Conservation (phyloP, 2,329 filamentous ascomycete genomes). For the Arthrocladium fulminans region DNA sequence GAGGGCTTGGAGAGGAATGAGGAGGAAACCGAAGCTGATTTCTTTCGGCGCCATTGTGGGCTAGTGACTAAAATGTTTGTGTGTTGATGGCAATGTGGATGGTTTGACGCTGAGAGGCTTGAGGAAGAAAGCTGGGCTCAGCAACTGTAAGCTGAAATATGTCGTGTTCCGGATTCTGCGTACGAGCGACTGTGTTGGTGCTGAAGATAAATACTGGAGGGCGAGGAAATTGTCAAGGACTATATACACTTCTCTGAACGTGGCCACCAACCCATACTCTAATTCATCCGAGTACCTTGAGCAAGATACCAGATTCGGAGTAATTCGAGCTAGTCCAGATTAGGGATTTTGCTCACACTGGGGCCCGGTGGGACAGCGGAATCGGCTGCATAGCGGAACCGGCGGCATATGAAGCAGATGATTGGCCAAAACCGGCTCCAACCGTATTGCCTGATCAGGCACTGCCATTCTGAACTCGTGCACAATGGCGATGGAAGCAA, state of each 20-base stretch:
- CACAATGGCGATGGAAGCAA: too few relatives aligned
- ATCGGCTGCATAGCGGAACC: background rate
- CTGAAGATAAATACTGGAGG: too few relatives aligned
- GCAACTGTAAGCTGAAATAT: too few relatives aligned
- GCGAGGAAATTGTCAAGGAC: too few relatives aligned
- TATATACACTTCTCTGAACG: too few relatives aligned
- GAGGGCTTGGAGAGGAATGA: constrained; percentile 9
- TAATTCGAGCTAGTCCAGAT: background rate
- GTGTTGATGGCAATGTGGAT: background rate
- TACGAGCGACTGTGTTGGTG: too few relatives aligned
- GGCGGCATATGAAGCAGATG: background rate
- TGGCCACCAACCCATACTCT: too few relatives aligned
- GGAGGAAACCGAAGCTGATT: constrained; percentile 11
- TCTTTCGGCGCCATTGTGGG: background rate
- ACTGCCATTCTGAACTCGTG: too few relatives aligned
- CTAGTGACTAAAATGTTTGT: background rate
- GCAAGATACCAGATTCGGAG: background rate
- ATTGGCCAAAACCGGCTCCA: background rate
- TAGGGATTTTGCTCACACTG: background rate
- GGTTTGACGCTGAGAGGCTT: background rate
- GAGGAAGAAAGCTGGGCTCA: too few relatives aligned
- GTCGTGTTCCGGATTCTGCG: too few relatives aligned
- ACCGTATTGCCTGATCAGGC: background rate
- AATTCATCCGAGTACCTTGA: too few relatives aligned
- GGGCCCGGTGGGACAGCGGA: background rate